Evolutionary conservation across 176 grass and related monocot species (phyloP).

Genomic region (Avena insularis): DNA sequence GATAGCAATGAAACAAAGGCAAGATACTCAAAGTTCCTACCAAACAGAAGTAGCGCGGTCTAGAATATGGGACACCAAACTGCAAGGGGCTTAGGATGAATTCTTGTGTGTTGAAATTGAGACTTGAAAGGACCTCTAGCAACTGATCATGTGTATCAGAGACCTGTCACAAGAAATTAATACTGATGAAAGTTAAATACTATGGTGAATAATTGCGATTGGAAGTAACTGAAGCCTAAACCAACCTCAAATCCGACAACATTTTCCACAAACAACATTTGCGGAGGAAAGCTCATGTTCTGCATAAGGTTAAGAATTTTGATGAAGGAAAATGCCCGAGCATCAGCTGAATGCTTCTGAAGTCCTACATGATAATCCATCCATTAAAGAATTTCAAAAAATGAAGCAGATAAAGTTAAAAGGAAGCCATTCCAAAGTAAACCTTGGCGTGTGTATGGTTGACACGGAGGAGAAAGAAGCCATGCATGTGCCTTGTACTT

Average conservation of each 20-base stretch:
- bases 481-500: slow-evolving; percentile 87
- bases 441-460: slow-evolving; percentile 98
- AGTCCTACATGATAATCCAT: slow-evolving; percentile 65
- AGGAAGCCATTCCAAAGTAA: slow-evolving; percentile 30
- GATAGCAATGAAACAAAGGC: background rate
- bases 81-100: slow-evolving; percentile 92
- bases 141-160: slow-evolving; percentile 89
- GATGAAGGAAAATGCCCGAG: slow-evolving; percentile 91
- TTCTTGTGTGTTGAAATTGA: slow-evolving; percentile 84
- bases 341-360: slow-evolving; percentile 95
- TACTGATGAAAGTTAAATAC: background rate
- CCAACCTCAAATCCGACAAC: slow-evolving; percentile 96
- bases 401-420: background rate
- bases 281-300: slow-evolving; percentile 76
- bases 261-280: slow-evolving; percentile 94
- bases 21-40: slow-evolving; percentile 45
- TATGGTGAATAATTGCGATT: background rate
- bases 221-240: slow-evolving; percentile 39
- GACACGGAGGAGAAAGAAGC: slow-evolving; percentile 98
- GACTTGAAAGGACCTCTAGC: slow-evolving; percentile 73
- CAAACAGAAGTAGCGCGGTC: slow-evolving; percentile 97
- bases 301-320: slow-evolving; percentile 84
- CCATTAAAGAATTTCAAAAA: slow-evolving; percentile 41
- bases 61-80: slow-evolving; percentile 96
- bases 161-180: slow-evolving; percentile 54